These are phyloP conservation scores for Pichia sp. DNA, from an alignment of 1,139 yeast genomes.

Conservation along the genomic window DNA sequence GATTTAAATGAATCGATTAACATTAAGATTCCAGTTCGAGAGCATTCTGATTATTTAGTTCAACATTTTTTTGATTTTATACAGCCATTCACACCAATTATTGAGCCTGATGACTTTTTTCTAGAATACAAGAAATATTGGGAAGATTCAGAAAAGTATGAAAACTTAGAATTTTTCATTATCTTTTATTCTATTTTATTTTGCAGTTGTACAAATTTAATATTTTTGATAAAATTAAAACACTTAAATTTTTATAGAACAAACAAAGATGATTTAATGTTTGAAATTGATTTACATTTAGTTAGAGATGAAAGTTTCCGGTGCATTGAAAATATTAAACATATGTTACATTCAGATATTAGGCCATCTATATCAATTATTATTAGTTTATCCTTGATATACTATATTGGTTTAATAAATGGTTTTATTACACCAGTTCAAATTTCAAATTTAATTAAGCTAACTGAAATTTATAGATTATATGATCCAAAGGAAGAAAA, in stretches of 20 bases:
- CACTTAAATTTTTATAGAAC: not conserved
- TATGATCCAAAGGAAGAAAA: slow-evolving; percentile 4
- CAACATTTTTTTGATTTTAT: slow-evolving; percentile 17
- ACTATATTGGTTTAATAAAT: slow-evolving; percentile 20
- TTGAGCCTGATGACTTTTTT: slow-evolving; percentile 18
- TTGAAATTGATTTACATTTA: not conserved
- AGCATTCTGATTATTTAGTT: slow-evolving; percentile 14
- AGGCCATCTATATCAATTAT: slow-evolving; percentile 20
- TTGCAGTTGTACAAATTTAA: slow-evolving; percentile 17
- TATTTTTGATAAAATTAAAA: slow-evolving; percentile 8
- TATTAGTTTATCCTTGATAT: slow-evolving; percentile 16
- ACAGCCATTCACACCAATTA: slow-evolving; percentile 20
- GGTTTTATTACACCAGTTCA: slow-evolving; percentile 12
- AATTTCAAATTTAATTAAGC: slow-evolving; percentile 12
- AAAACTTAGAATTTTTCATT: slow-evolving; percentile 15
- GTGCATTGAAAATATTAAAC: slow-evolving; percentile 18
- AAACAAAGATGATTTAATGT: not conserved
- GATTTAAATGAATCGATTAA: slow-evolving; percentile 4
- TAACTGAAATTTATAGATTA: slow-evolving; percentile 18
- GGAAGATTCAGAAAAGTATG: slow-evolving; percentile 6
- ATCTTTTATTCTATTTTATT: slow-evolving; percentile 18
- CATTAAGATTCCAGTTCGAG: slow-evolving; percentile 11
- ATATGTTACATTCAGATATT: slow-evolving; percentile 12
- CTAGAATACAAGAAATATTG: slow-evolving; percentile 16
- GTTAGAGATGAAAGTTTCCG: slow-evolving; percentile 9